Conservation (phyloP, 139 green algal species). For the Desmodesmus armatus region DNA sequence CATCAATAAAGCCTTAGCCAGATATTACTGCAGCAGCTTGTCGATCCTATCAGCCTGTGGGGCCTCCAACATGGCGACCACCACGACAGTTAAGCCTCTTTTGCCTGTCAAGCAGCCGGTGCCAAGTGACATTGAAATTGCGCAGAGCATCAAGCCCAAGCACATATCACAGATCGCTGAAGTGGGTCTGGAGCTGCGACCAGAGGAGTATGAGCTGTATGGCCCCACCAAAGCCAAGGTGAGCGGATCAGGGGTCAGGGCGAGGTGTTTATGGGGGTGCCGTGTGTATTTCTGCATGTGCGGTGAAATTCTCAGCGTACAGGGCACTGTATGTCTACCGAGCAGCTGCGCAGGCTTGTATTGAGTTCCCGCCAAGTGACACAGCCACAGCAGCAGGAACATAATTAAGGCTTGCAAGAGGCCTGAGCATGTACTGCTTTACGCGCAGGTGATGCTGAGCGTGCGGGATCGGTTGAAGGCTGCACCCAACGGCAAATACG, state of each 20-base stretch:
- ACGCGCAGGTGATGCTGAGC: constrained; percentile 84
- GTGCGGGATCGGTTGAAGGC: constrained; percentile 72
- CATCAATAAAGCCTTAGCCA: neutral
- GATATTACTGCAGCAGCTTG: neutral
- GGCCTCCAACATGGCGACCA: constrained; percentile 29
- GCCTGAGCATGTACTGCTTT: no score
- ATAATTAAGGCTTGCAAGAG: no score
- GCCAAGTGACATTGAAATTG: constrained; percentile 93
- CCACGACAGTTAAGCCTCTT: constrained; percentile 24
- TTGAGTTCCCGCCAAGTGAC: no score
- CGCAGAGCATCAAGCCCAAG: constrained; percentile 75
- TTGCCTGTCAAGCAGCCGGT: constrained; percentile 43
- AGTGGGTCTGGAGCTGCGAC: constrained; percentile 66
- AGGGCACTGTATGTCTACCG: no score
- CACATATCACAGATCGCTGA: constrained; percentile 88
- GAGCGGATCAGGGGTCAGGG: neutral
- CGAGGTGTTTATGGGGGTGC: neutral
- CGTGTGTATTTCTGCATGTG: neutral
- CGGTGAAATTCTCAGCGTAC: no score
- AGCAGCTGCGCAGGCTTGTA: no score
- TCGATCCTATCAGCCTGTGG: no score
- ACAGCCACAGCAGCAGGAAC: no score
- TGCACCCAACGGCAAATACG: constrained; percentile 81
- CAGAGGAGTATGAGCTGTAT: constrained; percentile 87
- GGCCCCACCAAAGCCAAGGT: constrained; percentile 95